A percentile compares a stretch with the other conserved stretches of the same genome.
phyloP scores from a whole-genome alignment of 208 protist species.

The Leishmania martiniquensis region DNA sequence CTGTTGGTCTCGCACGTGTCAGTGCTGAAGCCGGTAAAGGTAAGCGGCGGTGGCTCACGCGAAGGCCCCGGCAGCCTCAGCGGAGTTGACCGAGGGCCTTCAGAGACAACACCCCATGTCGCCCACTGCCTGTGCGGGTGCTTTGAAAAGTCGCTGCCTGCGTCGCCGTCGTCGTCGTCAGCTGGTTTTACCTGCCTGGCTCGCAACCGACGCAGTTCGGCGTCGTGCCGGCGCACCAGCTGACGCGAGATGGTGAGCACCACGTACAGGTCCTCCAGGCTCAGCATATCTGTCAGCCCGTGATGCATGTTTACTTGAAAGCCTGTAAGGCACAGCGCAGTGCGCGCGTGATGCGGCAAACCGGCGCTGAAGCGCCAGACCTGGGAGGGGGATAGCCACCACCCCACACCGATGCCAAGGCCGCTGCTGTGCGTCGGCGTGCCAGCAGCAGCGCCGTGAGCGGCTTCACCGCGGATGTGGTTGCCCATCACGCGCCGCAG shows the following conservation, averaged over 20 bases:
- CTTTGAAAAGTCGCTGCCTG: neutral
- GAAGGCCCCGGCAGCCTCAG: neutral
- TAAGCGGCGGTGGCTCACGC: neutral
- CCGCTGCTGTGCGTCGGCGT: neutral
- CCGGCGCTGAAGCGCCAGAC: constrained; percentile 57
- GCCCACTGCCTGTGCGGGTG: neutral
- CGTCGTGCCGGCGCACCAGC: constrained; percentile 10
- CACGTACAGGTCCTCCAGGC: constrained; percentile 71
- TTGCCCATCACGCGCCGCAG: constrained; percentile 41
- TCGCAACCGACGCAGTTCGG: neutral
- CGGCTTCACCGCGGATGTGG: constrained; percentile 1
- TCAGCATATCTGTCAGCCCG: constrained; percentile 39
- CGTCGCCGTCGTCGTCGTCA: neutral
- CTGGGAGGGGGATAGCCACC: constrained; percentile 62
- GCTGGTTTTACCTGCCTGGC: neutral
- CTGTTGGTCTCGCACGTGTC: neutral
- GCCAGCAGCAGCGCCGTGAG: neutral
- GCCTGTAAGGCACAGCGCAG: constrained; percentile 54
- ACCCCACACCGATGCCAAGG: constrained; percentile 18
- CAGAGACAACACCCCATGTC: neutral
- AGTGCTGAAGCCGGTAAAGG: neutral
- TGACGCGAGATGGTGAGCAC: constrained; percentile 54
- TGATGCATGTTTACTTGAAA: constrained; percentile 56
- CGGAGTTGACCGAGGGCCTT: neutral
- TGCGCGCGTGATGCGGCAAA: constrained; percentile 45